Evolutionary conservation across 2,329 filamentous ascomycete species (phyloP).

Genomic region (Colletotrichum limetticola): DNA sequence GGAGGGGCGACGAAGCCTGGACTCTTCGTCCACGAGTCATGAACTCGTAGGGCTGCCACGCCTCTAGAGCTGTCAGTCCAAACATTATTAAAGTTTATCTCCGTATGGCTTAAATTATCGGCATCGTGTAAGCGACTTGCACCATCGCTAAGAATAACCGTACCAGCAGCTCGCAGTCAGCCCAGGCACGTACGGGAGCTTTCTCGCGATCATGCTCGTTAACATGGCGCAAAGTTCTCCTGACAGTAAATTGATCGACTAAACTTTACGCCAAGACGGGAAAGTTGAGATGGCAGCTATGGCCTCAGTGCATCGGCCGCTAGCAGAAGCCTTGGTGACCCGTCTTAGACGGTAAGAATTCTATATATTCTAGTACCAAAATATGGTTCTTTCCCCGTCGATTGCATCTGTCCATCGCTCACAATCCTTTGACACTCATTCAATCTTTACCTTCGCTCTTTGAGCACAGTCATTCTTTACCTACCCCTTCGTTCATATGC

Average conservation of each 20-base stretch:
- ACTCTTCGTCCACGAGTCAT: too few species aligned
- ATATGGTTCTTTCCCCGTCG: background rate
- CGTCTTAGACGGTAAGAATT: background rate
- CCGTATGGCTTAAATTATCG: background rate
- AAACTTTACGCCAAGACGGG: too few species aligned
- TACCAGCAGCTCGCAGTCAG: too few species aligned
- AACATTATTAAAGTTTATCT: background rate
- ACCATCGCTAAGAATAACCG: too few species aligned
- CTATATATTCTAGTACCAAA: background rate
- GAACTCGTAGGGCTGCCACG: background rate
- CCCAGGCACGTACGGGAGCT: too few species aligned
- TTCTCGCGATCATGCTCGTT: too few species aligned
- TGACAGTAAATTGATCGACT: too few species aligned
- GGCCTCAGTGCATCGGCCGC: too few species aligned
- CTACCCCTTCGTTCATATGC: background rate
- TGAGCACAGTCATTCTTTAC: background rate
- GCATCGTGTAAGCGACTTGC: background rate
- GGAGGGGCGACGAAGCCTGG: background rate
- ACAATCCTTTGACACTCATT: background rate
- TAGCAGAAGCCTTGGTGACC: too few species aligned
- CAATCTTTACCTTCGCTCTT: background rate
- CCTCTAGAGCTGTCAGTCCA: background rate
- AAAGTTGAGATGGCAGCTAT: too few species aligned
- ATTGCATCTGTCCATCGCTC: background rate
- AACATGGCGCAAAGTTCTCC: too few species aligned